Conservation (phyloP, 441 rosid genomes). For the Omphalea diandra region DNA sequence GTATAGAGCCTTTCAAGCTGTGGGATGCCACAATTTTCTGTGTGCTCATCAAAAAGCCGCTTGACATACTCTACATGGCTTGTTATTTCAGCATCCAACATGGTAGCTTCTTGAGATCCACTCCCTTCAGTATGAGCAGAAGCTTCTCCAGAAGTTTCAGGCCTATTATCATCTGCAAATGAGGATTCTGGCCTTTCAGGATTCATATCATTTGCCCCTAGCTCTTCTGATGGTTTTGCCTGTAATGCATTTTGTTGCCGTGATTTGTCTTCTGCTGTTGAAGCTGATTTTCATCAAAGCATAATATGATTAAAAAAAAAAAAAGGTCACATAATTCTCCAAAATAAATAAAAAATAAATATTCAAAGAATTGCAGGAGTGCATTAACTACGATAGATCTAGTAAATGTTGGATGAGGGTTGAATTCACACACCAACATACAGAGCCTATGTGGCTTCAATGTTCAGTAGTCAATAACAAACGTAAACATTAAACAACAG, state of each 20-base stretch:
- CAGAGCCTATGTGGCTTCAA: neutral
- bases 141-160: constrained; percentile 41
- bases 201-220: constrained; percentile 34
- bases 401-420: neutral
- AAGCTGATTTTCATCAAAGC: constrained; percentile 28
- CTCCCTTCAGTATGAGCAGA: constrained; percentile 29
- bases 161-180: constrained; percentile 28
- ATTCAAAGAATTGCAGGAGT: too few relatives aligned
- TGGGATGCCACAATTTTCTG: constrained; percentile 65
- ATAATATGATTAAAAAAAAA: neutral
- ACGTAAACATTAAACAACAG: neutral
- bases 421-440: neutral
- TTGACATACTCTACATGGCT: constrained; percentile 43
- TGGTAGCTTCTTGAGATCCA: constrained; percentile 32
- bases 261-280: constrained; percentile 51
- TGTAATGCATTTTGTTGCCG: constrained; percentile 42
- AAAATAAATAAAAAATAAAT: too few relatives aligned
- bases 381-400: too few relatives aligned
- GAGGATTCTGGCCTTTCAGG: constrained; percentile 38
- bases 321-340: neutral
- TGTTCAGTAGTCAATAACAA: neutral
- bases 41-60: constrained; percentile 49
- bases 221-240: constrained; percentile 38
- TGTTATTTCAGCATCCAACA: constrained; percentile 48
- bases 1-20: constrained; percentile 88